These are phyloP conservation scores for Huntiella bhutanensis DNA, from an alignment of 2,329 filamentous ascomycete species.

Conservation along the genomic window DNA sequence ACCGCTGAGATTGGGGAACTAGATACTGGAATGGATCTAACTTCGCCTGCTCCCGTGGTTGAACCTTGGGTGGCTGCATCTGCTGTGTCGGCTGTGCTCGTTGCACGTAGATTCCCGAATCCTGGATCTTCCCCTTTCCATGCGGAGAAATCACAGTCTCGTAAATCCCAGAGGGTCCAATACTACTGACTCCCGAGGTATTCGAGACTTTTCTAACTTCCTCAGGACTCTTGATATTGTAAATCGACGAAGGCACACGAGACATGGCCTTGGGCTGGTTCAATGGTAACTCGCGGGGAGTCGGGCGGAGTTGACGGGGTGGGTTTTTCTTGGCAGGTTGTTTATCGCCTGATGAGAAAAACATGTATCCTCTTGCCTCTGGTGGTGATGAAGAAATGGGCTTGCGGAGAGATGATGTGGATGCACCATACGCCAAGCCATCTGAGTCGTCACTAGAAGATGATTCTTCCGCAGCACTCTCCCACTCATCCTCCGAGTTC, in stretches of 20 bases:
- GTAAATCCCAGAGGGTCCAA: too few species aligned
- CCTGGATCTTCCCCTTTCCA: neutral
- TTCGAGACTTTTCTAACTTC: neutral
- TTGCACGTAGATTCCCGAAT: too few species aligned
- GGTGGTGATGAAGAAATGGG: neutral
- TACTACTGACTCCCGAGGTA: neutral
- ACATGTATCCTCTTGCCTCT: neutral
- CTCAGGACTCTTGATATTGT: neutral
- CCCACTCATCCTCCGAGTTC: conserved; percentile 5
- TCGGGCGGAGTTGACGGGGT: neutral
- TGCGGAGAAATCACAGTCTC: too few species aligned
- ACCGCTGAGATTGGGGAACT: conserved; percentile 28
- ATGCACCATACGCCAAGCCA: conserved; percentile 7
- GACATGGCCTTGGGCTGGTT: neutral
- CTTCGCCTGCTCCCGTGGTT: neutral
- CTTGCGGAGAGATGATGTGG: neutral
- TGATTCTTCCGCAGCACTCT: conserved; percentile 6
- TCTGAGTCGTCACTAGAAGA: conserved; percentile 4
- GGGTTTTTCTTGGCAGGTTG: neutral
- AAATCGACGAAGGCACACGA: neutral
- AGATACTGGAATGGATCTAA: conserved; percentile 43
- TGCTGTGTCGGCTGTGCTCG: neutral
- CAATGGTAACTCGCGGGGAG: neutral
- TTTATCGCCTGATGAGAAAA: neutral
- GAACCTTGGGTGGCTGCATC: neutral